Evolutionary conservation across 495 filamentous ascomycete species (phyloP).

Genomic region (Durotheca rogersii): DNA sequence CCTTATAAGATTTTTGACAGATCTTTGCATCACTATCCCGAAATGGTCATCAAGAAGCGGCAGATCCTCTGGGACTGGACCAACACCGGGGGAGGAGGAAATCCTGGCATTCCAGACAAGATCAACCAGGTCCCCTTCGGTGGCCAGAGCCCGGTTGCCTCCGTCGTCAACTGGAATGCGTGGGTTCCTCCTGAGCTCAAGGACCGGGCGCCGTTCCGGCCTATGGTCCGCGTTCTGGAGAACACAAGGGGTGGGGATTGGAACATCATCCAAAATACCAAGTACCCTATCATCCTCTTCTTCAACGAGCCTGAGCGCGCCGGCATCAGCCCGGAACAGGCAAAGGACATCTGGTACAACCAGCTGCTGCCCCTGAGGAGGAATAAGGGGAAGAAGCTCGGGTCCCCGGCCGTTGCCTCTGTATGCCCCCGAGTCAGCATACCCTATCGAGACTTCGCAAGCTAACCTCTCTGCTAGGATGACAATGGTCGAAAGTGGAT

Average conservation of each 20-base stretch:
- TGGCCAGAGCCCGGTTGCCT: slow-evolving; percentile 35
- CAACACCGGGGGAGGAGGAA: slow-evolving; percentile 36
- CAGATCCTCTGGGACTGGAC: slow-evolving; percentile 53
- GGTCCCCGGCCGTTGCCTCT: slow-evolving; percentile 32
- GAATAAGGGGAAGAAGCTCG: slow-evolving; percentile 44
- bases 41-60: slow-evolving; percentile 41
- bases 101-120: slow-evolving; percentile 34
- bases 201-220: slow-evolving; percentile 43
- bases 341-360: slow-evolving; percentile 42
- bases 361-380: slow-evolving; percentile 44
- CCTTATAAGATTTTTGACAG: background rate
- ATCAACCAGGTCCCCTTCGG: slow-evolving; percentile 37
- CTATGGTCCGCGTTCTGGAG: slow-evolving; percentile 42
- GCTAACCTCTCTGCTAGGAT: slow-evolving; percentile 32
- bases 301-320: slow-evolving; percentile 52
- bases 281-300: slow-evolving; percentile 42
- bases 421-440: slow-evolving; percentile 6
- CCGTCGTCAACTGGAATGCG: slow-evolving; percentile 50
- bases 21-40: background rate
- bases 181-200: slow-evolving; percentile 49
- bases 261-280: slow-evolving; percentile 32
- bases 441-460: background rate
- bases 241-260: slow-evolving; percentile 42
- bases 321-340: slow-evolving; percentile 42
- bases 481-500: slow-evolving; percentile 43